Percentiles rank a stretch among this genome's conserved stretches.
These are phyloP conservation scores for sunflower (Helianthus annuus) DNA, from an alignment of 129 eudicot species.

Conservation along the genomic window HanXRQr2.0-SUNRISE NC_035435.2:146605936-146606435, in stretches of 20 bases:
- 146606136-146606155: conserved; percentile 41
- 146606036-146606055: conserved; percentile 11
- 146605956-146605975: conserved; percentile 36
- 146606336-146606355: too few species aligned
- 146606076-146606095: not conserved
- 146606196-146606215: conserved; percentile 25
- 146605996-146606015: not conserved
- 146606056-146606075: conserved; percentile 14
- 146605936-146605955: conserved; percentile 47
- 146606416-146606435: too few species aligned
- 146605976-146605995: conserved; percentile 28
- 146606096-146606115: conserved; percentile 26
- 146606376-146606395: too few species aligned
- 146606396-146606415: too few species aligned
- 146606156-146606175: conserved; percentile 8
- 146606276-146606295: conserved; percentile 58
- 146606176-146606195: conserved; percentile 19
- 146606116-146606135: conserved; percentile 28
- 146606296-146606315: conserved; percentile 38
- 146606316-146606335: conserved; percentile 37
- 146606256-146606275: conserved; percentile 77
- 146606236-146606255: conserved; percentile 67
- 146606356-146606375: too few species aligned
- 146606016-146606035: not conserved
- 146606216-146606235: conserved; percentile 59